A percentile compares a stretch with the other conserved stretches of the same genome.
Conservation (phyloP, 768 basidiomycete species). For the Tricholoma bakamatsutake region DNA sequence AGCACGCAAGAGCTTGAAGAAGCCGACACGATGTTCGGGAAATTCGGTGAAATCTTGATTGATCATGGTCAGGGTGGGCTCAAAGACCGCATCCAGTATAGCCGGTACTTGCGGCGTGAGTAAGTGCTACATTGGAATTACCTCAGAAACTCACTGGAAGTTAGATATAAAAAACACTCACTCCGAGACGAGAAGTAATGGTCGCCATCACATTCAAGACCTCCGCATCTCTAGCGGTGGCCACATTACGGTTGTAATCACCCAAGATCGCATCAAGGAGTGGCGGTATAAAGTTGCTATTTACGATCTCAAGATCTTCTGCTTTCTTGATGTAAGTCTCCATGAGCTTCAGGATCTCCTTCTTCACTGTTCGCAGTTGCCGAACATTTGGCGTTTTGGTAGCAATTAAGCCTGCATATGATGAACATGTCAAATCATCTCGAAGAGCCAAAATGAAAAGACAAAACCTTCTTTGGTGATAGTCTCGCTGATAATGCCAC, state of each 20-base stretch:
- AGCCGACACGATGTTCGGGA: constrained; percentile 95
- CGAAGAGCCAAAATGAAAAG: neutral
- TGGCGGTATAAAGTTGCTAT: constrained; percentile 90
- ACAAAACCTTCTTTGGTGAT: constrained; percentile 74
- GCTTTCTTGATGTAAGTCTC: constrained; percentile 98
- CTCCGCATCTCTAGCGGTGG: constrained; percentile 91
- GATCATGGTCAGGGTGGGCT: constrained; percentile 96
- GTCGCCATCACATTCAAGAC: constrained; percentile 97
- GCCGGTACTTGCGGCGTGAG: constrained; percentile 92
- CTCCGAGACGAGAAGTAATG: constrained; percentile 83
- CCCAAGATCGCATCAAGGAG: constrained; percentile 93
- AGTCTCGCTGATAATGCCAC: constrained; percentile 93
- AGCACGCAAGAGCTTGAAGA: constrained; percentile 91
- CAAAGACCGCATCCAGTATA: constrained; percentile 94
- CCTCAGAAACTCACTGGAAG: neutral
- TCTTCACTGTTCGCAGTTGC: constrained; percentile 92
- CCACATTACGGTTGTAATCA: constrained; percentile 93
- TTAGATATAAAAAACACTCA: constrained; percentile 34
- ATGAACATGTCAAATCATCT: constrained; percentile 6
- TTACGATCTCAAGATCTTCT: constrained; percentile 92
- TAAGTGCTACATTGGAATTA: constrained; percentile 46
- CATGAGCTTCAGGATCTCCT: constrained; percentile 95
- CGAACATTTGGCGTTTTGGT: constrained; percentile 97
- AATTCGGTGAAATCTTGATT: constrained; percentile 98
- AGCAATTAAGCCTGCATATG: constrained; percentile 65